A percentile compares a stretch with the other conserved stretches of the same genome.
Evolutionary conservation across 176 grass and related monocot species (phyloP).

Genomic region (Urochloa ruziziensis): DNA sequence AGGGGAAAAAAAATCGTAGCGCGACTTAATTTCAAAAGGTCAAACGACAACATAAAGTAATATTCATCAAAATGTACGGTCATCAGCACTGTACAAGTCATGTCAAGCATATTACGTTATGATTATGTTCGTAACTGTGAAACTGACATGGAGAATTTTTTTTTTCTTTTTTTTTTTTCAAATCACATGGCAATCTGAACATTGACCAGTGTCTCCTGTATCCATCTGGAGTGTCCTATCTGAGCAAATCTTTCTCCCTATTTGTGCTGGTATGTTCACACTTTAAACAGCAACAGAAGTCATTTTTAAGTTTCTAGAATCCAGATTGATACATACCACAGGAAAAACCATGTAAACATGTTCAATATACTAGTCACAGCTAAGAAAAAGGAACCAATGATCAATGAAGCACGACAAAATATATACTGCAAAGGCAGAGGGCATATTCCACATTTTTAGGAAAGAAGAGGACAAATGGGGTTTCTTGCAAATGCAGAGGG

Average conservation of each 20-base stretch:
- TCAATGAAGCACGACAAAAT: background rate
- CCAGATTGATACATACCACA: background rate
- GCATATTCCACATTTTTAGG: background rate
- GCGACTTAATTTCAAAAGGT: background rate
- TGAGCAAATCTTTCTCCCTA: background rate
- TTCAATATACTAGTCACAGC: background rate
- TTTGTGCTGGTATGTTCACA: background rate
- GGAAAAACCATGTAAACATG: background rate
- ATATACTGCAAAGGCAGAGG: background rate
- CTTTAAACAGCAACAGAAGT: background rate
- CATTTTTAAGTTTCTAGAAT: background rate
- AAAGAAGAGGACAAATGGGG: background rate
- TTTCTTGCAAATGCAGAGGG: too few species aligned
- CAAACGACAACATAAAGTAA: background rate
- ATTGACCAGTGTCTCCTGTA: background rate
- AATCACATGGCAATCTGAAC: background rate
- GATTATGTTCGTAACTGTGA: background rate
- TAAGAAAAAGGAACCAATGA: background rate
- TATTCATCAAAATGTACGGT: background rate
- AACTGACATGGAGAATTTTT: background rate
- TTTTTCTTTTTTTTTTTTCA: background rate
- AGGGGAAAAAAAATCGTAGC: background rate
- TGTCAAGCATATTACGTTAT: background rate
- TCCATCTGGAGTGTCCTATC: slow-evolving; percentile 6
- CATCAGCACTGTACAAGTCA: background rate